These are phyloP conservation scores for Clitoria ternatea DNA, from an alignment of 306 rosid genomes.

Conservation along the genomic window DNA sequence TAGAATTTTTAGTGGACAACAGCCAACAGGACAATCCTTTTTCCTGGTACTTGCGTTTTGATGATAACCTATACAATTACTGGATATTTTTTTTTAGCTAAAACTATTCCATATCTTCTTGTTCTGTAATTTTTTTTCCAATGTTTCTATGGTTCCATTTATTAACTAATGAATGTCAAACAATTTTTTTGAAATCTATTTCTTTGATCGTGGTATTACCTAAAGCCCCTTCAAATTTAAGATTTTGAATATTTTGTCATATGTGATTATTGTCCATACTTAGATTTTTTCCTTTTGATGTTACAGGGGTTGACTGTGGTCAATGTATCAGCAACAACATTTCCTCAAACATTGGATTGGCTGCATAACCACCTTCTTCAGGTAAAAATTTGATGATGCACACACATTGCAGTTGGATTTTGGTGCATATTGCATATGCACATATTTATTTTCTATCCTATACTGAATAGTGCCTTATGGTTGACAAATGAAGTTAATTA, in stretches of 20 bases:
- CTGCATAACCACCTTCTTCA: conserved; percentile 83
- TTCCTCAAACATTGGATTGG: conserved; percentile 93
- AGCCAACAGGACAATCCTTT: too few species aligned
- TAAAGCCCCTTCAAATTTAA: background rate
- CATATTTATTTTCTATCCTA: conserved; percentile 35
- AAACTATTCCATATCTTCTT: background rate
- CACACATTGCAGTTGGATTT: background rate
- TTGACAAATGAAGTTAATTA: background rate
- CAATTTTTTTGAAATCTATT: background rate
- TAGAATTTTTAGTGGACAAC: background rate
- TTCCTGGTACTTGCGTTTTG: background rate
- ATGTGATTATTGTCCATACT: background rate
- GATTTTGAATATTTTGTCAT: background rate
- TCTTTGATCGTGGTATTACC: background rate
- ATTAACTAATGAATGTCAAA: conserved; percentile 1
- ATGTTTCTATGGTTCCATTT: background rate
- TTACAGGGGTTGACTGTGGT: conserved; percentile 83
- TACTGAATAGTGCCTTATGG: background rate
- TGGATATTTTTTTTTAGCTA: background rate
- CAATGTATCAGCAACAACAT: conserved; percentile 82
- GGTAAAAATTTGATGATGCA: conserved; percentile 35
- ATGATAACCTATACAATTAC: background rate
- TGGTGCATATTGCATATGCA: conserved; percentile 42
- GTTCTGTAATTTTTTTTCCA: background rate
- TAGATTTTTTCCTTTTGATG: conserved; percentile 10